Conservation (phyloP, 805 yeast genomes). For the Ogataea paradorogensis region DNA sequence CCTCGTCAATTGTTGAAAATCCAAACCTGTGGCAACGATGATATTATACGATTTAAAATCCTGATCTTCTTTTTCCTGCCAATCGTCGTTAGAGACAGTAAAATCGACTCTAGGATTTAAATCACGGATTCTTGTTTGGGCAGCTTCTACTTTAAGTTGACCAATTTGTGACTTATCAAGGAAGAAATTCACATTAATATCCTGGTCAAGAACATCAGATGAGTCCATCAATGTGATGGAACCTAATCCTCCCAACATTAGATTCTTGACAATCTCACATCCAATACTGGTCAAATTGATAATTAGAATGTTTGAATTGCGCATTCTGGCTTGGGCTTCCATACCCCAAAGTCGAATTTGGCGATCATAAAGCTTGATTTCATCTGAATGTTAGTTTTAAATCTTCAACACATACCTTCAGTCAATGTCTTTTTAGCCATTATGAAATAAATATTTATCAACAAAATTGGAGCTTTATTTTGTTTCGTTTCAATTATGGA, state of each 20-base stretch:
- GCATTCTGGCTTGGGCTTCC: slow-evolving; percentile 78
- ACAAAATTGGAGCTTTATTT: neutral
- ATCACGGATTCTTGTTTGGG: slow-evolving; percentile 56
- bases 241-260: slow-evolving; percentile 87
- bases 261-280: slow-evolving; percentile 76
- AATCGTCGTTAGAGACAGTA: slow-evolving; percentile 36
- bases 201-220: slow-evolving; percentile 52
- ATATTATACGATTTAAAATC: slow-evolving; percentile 61
- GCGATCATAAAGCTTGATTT: slow-evolving; percentile 88
- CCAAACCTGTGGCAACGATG: slow-evolving; percentile 71
- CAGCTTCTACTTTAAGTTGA: slow-evolving; percentile 49
- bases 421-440: slow-evolving; percentile 10
- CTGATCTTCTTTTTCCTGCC: slow-evolving; percentile 25
- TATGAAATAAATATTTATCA: neutral
- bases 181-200: slow-evolving; percentile 74
- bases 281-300: slow-evolving; percentile 77
- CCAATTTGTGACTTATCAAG: slow-evolving; percentile 58
- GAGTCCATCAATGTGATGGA: slow-evolving; percentile 67
- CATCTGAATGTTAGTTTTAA: slow-evolving; percentile 44
- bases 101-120: slow-evolving; percentile 78
- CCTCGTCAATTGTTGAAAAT: slow-evolving; percentile 36
- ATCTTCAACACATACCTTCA: slow-evolving; percentile 11
- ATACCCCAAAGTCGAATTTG: slow-evolving; percentile 96
- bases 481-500: slow-evolving; percentile 48
- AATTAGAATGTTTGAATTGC: slow-evolving; percentile 67